Base-by-base conservation (phyloP, 345 rosid genomes). In the Gossypium thurberi region DNA sequence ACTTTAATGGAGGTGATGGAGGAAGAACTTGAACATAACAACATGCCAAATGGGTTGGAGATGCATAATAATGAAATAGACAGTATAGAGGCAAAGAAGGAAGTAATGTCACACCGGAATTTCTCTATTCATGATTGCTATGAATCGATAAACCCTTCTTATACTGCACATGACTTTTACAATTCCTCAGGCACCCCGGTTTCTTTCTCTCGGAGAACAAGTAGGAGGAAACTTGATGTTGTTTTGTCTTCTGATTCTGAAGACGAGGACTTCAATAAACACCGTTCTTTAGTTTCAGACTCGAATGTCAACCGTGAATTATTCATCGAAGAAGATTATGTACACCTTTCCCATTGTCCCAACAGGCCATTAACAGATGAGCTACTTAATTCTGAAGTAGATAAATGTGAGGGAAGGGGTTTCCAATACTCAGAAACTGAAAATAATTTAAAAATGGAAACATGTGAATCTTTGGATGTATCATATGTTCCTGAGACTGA, bases 161-260 rank as follows among this genome's bases (percentile, higher is more conserved):
- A 64, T 78, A 61, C 43, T 55, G 64, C 61, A 44, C 78, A 77
- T 70, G 84, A 81, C 72, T 67, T 83, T 64, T 78, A 80, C 60
- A 77, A 79, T 79, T 78, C 84, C 76, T 81, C 86, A 33, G 79
- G 81, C 75, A 80, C 81, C 67, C 88, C 84, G 50, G 66, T 82
- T 69, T 78, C 87, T 60, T 78, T 81, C 70, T 71, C 85, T 44
- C 77, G 56, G 43, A 74, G 70, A 70, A 86, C 79, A 25, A 58
- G 71, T 18, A 82, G 84, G 77, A 88, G 87, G 69, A 89, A 83
- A 65, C 85, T 79, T 60, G 78, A 80, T 72, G 65, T 88, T 50
- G 87, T 87, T 50, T 48, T 85, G 79, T 88, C 93, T 71, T 95
- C 97, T 10, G 98, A 92, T 79, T 92, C 99, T 2, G 98, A 95